phyloP scores from a whole-genome alignment of 805 yeast genomes.

The Candida chauliodis region DNA sequence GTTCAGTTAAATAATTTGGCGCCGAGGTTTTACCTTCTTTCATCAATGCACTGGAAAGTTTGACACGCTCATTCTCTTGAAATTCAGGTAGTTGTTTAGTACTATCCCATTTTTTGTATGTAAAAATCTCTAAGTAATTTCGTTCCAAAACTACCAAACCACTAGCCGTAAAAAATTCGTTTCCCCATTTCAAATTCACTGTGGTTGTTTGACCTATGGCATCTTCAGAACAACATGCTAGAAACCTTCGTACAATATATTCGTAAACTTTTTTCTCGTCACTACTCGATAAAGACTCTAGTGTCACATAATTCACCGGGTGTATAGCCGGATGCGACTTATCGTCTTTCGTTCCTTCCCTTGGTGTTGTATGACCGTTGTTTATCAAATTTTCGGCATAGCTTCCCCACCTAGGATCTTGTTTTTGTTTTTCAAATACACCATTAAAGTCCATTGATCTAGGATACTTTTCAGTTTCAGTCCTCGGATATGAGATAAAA shows the following conservation, averaged over 20 bases:
- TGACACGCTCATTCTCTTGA: slow-evolving; percentile 51
- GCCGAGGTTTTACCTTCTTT: slow-evolving; percentile 75
- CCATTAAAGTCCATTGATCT: slow-evolving; percentile 63
- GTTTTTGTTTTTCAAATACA: slow-evolving; percentile 58
- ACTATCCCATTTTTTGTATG: slow-evolving; percentile 76
- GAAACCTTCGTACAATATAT: slow-evolving; percentile 76
- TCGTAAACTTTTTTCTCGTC: slow-evolving; percentile 76
- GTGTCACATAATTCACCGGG: slow-evolving; percentile 57
- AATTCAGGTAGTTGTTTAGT: slow-evolving; percentile 63
- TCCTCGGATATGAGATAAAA: slow-evolving; percentile 90
- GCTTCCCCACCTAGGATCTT: slow-evolving; percentile 61
- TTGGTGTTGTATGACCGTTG: slow-evolving; percentile 57
- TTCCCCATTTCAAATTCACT: slow-evolving; percentile 70
- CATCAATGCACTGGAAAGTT: slow-evolving; percentile 55
- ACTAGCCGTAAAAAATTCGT: slow-evolving; percentile 65
- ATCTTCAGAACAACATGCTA: slow-evolving; percentile 90
- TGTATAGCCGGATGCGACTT: slow-evolving; percentile 99
- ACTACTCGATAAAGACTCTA: slow-evolving; percentile 20
- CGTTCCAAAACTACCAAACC: slow-evolving; percentile 71
- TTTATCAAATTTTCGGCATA: slow-evolving; percentile 50
- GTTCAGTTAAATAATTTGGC: slow-evolving; percentile 82
- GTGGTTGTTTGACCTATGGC: slow-evolving; percentile 74
- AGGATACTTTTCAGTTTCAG: slow-evolving; percentile 92
- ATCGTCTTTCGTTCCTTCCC: slow-evolving; percentile 83
- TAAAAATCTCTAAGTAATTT: slow-evolving; percentile 79